Conservation (phyloP, 306 rosid species). For the Begonia masoniana region DNA sequence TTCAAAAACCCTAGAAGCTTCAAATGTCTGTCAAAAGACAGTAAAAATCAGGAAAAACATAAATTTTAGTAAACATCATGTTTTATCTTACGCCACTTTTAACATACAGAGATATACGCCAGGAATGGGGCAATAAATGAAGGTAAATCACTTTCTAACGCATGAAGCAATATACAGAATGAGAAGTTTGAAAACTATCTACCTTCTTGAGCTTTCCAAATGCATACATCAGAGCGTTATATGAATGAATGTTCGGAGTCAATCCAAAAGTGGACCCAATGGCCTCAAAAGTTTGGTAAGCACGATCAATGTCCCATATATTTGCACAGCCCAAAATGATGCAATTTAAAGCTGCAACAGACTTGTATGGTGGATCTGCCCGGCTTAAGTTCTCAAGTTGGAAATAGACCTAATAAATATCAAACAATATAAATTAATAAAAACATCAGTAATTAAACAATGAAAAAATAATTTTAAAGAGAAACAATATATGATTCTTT, state of each 20-base stretch:
- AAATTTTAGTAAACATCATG: constrained; percentile 2
- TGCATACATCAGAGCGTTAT: constrained; percentile 69
- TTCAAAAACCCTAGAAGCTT: constrained; percentile 75
- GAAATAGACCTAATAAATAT: constrained; percentile 60
- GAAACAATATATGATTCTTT: too few relatives aligned
- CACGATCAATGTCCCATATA: constrained; percentile 93
- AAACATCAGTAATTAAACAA: too few relatives aligned
- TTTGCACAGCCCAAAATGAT: constrained; percentile 84
- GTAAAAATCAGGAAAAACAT: constrained; percentile 8
- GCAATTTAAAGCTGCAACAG: constrained; percentile 82
- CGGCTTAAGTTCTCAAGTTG: constrained; percentile 76
- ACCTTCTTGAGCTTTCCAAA: constrained; percentile 94
- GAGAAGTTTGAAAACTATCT: background rate
- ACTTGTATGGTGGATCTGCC: constrained; percentile 73
- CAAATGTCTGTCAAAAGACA: constrained; percentile 47
- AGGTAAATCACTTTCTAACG: too few relatives aligned
- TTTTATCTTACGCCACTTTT: too few relatives aligned
- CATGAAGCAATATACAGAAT: background rate
- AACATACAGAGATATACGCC: too few relatives aligned
- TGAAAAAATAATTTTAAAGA: too few relatives aligned
- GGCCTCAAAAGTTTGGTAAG: constrained; percentile 94
- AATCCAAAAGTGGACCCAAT: constrained; percentile 66
- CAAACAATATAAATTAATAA: too few relatives aligned
- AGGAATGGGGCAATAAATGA: too few relatives aligned
- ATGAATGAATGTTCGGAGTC: constrained; percentile 84